Conservation (phyloP, 2,329 filamentous ascomycete genomes). For the Xylariaceae sp. region DNA sequence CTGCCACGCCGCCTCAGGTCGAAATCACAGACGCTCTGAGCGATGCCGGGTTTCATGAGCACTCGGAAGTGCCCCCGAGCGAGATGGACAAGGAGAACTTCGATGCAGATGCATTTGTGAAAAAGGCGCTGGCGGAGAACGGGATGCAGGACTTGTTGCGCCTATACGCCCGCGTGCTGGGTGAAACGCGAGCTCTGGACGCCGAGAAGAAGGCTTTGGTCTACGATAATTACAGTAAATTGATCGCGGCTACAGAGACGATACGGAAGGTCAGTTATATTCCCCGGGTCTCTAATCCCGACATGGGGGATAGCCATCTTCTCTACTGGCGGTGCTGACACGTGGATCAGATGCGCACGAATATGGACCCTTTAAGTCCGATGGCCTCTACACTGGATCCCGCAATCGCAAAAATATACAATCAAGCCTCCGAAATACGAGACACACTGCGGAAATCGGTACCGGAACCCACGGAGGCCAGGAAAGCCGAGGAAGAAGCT, state of each 20-base stretch:
- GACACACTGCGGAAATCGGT: slow-evolving; percentile 46
- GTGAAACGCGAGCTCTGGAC: slow-evolving; percentile 83
- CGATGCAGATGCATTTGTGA: slow-evolving; percentile 64
- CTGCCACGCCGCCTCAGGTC: slow-evolving; percentile 35
- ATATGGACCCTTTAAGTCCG: slow-evolving; percentile 73
- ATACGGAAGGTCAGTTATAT: slow-evolving; percentile 63
- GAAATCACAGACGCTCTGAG: slow-evolving; percentile 40
- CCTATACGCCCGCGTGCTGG: slow-evolving; percentile 65
- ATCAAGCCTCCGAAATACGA: slow-evolving; percentile 51
- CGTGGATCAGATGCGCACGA: slow-evolving; percentile 61
- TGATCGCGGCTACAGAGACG: slow-evolving; percentile 94
- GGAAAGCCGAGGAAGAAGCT: slow-evolving; percentile 34
- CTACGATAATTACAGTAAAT: slow-evolving; percentile 96
- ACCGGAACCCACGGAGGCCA: slow-evolving; percentile 41
- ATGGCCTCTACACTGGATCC: slow-evolving; percentile 68
- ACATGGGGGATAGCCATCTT: not conserved
- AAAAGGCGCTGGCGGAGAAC: slow-evolving; percentile 54
- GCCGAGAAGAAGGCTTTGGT: slow-evolving; percentile 95
- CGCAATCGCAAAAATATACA: slow-evolving; percentile 70
- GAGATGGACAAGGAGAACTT: slow-evolving; percentile 74
- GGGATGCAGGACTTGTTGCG: slow-evolving; percentile 63
- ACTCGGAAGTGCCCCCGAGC: slow-evolving; percentile 55
- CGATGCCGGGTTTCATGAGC: slow-evolving; percentile 31
- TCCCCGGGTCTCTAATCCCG: too few relatives aligned
- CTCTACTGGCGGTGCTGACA: slow-evolving; percentile 1